Conservation (phyloP, 768 basidiomycete genomes). For the Trametopsis cervina region DNA sequence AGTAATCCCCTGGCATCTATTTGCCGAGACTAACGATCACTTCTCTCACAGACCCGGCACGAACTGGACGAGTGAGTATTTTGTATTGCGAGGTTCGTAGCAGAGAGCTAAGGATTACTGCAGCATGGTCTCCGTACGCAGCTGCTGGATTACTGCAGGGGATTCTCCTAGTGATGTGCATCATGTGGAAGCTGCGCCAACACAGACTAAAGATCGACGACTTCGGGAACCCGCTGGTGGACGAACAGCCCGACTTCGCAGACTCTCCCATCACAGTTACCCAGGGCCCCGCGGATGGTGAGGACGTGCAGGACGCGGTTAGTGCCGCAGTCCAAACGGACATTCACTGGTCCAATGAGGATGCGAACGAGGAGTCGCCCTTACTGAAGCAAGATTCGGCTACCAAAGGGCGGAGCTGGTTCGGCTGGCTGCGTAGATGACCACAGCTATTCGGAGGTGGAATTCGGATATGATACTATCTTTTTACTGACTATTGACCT, state of each 20-base stretch:
- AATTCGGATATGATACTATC: too few species aligned
- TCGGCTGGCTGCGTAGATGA: neutral
- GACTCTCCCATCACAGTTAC: slow-evolving; percentile 13
- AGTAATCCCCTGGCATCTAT: neutral
- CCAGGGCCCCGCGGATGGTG: slow-evolving; percentile 10
- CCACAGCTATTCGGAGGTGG: too few species aligned
- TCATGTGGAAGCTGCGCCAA: slow-evolving; percentile 81
- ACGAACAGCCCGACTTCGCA: slow-evolving; percentile 1
- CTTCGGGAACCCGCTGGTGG: slow-evolving; percentile 56
- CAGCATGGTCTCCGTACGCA: slow-evolving; percentile 78
- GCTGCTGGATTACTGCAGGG: slow-evolving; percentile 84
- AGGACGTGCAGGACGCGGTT: slow-evolving; percentile 11
- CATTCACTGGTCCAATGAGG: slow-evolving; percentile 4
- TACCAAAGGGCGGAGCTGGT: neutral
- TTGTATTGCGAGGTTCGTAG: neutral
- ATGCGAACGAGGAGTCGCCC: slow-evolving; percentile 6
- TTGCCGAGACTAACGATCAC: neutral
- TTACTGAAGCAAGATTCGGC: slow-evolving; percentile 7
- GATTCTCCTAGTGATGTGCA: slow-evolving; percentile 74
- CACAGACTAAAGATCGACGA: slow-evolving; percentile 73
- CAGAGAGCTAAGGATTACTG: neutral
- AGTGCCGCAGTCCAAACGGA: slow-evolving; percentile 17
- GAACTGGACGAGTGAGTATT: slow-evolving; percentile 70
- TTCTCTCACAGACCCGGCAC: slow-evolving; percentile 52
- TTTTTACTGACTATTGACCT: too few species aligned